These are phyloP conservation scores for Alloteropsis semialata DNA, from an alignment of 176 grass and related monocot species.

Conservation along the genomic window DNA sequence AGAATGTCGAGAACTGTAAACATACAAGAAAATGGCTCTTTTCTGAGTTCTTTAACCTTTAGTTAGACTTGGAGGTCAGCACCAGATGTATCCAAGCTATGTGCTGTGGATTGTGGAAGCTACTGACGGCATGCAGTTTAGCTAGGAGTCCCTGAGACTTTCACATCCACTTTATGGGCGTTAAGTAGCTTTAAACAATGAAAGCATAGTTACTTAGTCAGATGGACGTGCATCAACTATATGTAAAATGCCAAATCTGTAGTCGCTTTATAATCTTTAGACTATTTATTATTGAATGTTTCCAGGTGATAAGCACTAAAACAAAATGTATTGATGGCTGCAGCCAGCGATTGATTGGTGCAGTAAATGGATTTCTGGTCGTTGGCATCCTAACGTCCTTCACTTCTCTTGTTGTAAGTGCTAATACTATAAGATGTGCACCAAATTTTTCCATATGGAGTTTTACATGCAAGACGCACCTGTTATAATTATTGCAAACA, in stretches of 20 bases:
- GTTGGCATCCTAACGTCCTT: conserved; percentile 75
- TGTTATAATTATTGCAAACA: conserved; percentile 8
- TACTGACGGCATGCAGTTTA: background rate
- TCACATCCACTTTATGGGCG: background rate
- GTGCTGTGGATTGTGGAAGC: background rate
- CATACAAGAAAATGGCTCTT: background rate
- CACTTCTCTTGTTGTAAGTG: conserved; percentile 86
- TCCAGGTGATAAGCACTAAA: background rate
- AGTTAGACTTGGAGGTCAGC: background rate
- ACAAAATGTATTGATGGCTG: conserved; percentile 30
- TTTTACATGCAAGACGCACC: background rate
- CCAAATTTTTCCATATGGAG: background rate
- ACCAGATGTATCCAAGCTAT: background rate
- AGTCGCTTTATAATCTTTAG: background rate
- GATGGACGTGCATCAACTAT: no score
- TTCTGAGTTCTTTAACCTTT: background rate
- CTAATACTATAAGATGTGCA: conserved; percentile 13
- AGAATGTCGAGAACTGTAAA: background rate
- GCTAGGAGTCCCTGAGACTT: background rate
- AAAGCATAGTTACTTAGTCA: no score
- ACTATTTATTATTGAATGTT: background rate
- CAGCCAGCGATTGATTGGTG: conserved; percentile 85
- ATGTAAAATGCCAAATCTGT: background rate
- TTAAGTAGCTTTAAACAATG: background rate
- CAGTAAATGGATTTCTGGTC: conserved; percentile 79